Percentiles rank a stretch among this genome's conserved stretches.
These are phyloP conservation scores for Sistotremastrum niveocremeum DNA, from an alignment of 768 basidiomycete genomes.

Conservation along the genomic window DNA sequence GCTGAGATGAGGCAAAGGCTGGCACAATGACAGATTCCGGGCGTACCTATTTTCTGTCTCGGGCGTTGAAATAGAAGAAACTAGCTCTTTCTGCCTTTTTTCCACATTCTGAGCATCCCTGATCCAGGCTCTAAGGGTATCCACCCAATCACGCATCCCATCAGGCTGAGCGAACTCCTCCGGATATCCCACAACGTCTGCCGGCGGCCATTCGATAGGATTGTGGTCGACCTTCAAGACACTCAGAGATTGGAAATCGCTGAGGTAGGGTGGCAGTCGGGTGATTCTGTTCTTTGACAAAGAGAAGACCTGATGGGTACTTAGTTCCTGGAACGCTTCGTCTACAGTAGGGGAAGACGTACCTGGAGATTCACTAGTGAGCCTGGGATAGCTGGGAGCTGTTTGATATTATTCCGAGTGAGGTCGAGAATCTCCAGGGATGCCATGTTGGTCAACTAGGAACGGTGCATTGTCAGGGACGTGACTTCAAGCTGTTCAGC, in stretches of 20 bases:
- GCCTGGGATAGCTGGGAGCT: slow-evolving; percentile 69
- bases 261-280: slow-evolving; percentile 65
- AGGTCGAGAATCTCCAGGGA: slow-evolving; percentile 91
- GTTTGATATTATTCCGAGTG: slow-evolving; percentile 79
- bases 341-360: slow-evolving; percentile 10
- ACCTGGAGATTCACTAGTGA: slow-evolving; percentile 66
- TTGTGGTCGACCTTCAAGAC: slow-evolving; percentile 84
- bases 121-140: slow-evolving; percentile 63
- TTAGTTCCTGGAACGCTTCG: not conserved
- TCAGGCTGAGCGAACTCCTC: slow-evolving; percentile 31
- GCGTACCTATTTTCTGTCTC: not conserved
- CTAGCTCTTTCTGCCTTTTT: not conserved
- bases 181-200: slow-evolving; percentile 32
- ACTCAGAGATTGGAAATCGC: slow-evolving; percentile 55
- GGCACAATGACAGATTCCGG: too few species aligned
- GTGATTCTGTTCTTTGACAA: slow-evolving; percentile 76
- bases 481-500: slow-evolving; percentile 6
- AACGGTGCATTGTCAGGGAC: not conserved
- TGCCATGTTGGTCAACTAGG: slow-evolving; percentile 68
- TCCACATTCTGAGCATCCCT: slow-evolving; percentile 17
- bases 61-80: not conserved
- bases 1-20: not conserved
- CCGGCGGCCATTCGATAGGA: slow-evolving; percentile 88
- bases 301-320: slow-evolving; percentile 55
- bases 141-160: slow-evolving; percentile 60